Evolutionary conservation across 2,329 filamentous ascomycete species (phyloP).

Genomic region (Aspergillus unguis): DNA sequence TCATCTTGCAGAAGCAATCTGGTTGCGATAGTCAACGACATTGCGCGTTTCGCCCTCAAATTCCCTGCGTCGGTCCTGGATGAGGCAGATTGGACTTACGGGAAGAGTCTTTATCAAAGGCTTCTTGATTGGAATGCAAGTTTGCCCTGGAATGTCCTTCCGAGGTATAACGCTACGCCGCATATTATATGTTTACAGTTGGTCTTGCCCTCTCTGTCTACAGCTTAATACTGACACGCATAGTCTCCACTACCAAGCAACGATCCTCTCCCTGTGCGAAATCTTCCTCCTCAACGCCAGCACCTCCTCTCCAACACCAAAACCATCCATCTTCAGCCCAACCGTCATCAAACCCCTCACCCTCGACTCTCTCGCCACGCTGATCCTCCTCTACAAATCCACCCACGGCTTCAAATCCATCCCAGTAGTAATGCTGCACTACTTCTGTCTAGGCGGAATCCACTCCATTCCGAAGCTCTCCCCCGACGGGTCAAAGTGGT

Average conservation of each 20-base stretch:
- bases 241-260: slow-evolving; percentile 22
- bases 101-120: slow-evolving; percentile 8
- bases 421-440: slow-evolving; percentile 25
- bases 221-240: neutral
- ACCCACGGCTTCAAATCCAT: slow-evolving; percentile 23
- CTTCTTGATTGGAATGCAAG: slow-evolving; percentile 14
- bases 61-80: slow-evolving; percentile 10
- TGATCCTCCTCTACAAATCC: slow-evolving; percentile 21
- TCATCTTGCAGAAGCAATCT: slow-evolving; percentile 12
- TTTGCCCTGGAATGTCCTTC: slow-evolving; percentile 13
- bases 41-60: slow-evolving; percentile 12
- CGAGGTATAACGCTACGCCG: slow-evolving; percentile 17
- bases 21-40: slow-evolving; percentile 17
- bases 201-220: neutral
- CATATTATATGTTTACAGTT: slow-evolving; percentile 22
- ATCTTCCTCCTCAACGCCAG: slow-evolving; percentile 13
- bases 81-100: slow-evolving; percentile 15
- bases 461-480: slow-evolving; percentile 18
- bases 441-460: slow-evolving; percentile 23
- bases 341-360: slow-evolving; percentile 11
- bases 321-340: slow-evolving; percentile 8
- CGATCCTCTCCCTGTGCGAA: slow-evolving; percentile 17
- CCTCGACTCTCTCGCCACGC: slow-evolving; percentile 19
- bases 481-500: slow-evolving; percentile 18
- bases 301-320: neutral